A percentile compares a stretch with the other conserved stretches of the same genome.
These are phyloP conservation scores for Salix purpurea DNA, from an alignment of 345 rosid species.

Conservation along the genomic window DNA sequence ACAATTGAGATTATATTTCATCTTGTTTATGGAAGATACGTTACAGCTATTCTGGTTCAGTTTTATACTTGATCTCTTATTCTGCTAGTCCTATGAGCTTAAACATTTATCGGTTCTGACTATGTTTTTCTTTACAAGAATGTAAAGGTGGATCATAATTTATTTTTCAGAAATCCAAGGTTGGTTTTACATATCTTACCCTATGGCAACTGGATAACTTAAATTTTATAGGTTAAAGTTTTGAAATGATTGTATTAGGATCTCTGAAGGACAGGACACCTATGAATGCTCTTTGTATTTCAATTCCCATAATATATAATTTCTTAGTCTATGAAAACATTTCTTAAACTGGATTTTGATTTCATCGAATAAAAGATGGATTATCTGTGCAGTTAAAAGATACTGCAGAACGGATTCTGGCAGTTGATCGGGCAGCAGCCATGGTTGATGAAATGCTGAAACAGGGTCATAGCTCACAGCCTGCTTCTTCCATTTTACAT, in stretches of 20 bases:
- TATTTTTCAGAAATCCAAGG: neutral
- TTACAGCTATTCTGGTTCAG: neutral
- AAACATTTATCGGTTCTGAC: no score
- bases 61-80: neutral
- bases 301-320: neutral
- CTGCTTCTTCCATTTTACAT: constrained; percentile 25
- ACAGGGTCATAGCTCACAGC: constrained; percentile 47
- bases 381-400: constrained; percentile 61
- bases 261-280: neutral
- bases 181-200: neutral
- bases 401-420: constrained; percentile 79
- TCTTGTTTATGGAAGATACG: no score
- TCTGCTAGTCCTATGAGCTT: neutral
- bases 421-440: constrained; percentile 87
- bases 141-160: neutral
- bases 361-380: neutral
- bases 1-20: no score
- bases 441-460: constrained; percentile 86
- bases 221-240: neutral
- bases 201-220: neutral
- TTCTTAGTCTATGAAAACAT: no score
- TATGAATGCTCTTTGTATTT: neutral
- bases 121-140: neutral
- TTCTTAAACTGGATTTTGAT: no score
- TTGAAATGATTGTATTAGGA: neutral